These are phyloP conservation scores for Hypoxylon lenormandii DNA, from an alignment of 495 filamentous ascomycete genomes.

Conservation along the genomic window DNA sequence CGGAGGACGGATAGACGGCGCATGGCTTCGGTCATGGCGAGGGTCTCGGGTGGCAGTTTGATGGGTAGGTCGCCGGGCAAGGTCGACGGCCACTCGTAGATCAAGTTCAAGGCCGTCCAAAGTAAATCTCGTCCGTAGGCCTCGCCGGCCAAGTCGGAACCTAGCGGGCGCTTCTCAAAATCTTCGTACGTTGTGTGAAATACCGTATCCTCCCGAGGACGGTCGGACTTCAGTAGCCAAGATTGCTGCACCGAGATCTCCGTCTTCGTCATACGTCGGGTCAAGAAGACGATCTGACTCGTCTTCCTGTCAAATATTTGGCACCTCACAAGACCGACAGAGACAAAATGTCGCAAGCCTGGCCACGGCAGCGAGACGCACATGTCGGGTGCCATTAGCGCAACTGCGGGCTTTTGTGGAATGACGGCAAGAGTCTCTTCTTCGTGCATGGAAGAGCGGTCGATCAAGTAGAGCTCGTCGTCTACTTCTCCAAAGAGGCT, in stretches of 20 bases:
- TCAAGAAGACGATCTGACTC: background rate
- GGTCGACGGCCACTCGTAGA: background rate
- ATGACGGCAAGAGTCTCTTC: too few species aligned
- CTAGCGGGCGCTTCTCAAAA: background rate
- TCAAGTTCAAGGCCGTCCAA: background rate
- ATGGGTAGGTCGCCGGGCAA: background rate
- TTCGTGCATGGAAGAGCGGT: too few species aligned
- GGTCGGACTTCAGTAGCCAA: slow-evolving; percentile 3
- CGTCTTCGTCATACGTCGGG: background rate
- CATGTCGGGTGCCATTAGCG: background rate
- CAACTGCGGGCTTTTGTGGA: too few species aligned
- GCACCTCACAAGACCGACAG: background rate
- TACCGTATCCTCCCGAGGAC: background rate
- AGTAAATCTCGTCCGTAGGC: background rate
- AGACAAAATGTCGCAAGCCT: background rate
- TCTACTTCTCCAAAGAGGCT: too few species aligned
- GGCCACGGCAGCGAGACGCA: background rate
- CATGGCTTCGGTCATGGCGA: background rate
- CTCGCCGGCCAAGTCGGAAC: background rate
- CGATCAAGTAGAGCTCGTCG: too few species aligned
- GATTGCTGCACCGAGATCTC: background rate
- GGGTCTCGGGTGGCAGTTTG: background rate
- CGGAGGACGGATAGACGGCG: background rate
- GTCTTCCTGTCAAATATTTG: background rate
- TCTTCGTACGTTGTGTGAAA: background rate